Percentiles rank a stretch among this genome's conserved stretches.
phyloP scores from a whole-genome alignment of 148 eudicot species.

The Cornus suecica region DNA sequence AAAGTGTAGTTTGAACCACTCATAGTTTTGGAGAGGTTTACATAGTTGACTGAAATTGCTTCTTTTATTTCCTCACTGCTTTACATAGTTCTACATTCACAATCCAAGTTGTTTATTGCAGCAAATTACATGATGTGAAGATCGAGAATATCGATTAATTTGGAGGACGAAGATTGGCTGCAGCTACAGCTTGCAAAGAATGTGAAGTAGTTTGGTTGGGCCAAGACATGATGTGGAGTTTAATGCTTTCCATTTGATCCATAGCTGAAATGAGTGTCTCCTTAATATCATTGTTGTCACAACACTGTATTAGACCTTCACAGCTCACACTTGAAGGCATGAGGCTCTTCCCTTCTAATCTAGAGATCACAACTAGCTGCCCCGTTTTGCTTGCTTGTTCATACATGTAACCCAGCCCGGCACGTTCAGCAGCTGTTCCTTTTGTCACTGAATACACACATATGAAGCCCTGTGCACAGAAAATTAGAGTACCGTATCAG shows the following conservation, averaged over 20 bases:
- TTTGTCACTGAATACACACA: constrained; percentile 18
- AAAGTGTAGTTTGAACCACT: no score
- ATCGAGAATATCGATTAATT: no score
- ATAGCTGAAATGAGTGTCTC: constrained; percentile 22
- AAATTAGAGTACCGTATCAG: neutral
- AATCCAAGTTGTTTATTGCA: no score
- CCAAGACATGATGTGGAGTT: constrained; percentile 29
- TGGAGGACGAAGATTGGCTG: no score
- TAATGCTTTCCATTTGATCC: constrained; percentile 20
- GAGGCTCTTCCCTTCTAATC: constrained; percentile 28
- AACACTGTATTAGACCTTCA: constrained; percentile 27
- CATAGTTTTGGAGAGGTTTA: no score
- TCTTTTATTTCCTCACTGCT: no score
- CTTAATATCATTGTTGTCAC: constrained; percentile 25
- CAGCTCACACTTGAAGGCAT: constrained; percentile 24
- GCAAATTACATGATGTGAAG: no score
- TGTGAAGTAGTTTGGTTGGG: constrained; percentile 13
- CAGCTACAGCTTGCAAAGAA: neutral
- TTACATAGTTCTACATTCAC: no score
- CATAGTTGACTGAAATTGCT: no score
- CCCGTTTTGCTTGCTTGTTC: constrained; percentile 20
- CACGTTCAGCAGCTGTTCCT: constrained; percentile 33
- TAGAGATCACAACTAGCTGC: constrained; percentile 25
- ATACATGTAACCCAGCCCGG: constrained; percentile 17
- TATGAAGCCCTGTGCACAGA: constrained; percentile 24